Percentiles rank a stretch among this genome's conserved stretches.
phyloP scores from a whole-genome alignment of 441 rosid species.

The Aquilaria agallochum region DNA sequence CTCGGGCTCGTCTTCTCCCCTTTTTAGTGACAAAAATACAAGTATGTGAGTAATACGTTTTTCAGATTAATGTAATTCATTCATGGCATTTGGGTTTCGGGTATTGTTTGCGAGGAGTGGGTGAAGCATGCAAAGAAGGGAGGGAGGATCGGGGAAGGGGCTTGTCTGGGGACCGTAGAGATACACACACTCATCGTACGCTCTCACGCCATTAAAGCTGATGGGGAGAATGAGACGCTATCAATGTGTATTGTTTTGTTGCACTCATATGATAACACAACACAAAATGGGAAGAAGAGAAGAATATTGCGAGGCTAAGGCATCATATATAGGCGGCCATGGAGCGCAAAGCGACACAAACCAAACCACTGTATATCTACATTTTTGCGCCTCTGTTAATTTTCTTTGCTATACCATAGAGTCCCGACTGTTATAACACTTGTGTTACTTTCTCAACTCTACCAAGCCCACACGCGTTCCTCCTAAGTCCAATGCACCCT shows the following conservation, averaged over 20 bases:
- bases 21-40: constrained; percentile 5
- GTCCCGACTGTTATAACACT: too few species aligned
- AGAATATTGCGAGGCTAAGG: neutral
- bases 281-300: too few species aligned
- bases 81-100: constrained; percentile 14
- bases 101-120: constrained; percentile 18
- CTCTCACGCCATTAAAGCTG: constrained; percentile 29
- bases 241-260: neutral
- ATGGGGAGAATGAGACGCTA: constrained; percentile 15
- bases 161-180: constrained; percentile 17
- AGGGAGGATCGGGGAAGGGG: constrained; percentile 16
- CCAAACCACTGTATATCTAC: neutral
- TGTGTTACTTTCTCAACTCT: too few species aligned
- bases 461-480: too few species aligned
- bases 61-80: constrained; percentile 7
- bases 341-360: constrained; percentile 8
- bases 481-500: too few species aligned
- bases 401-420: too few species aligned
- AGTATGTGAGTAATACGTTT: neutral
- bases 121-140: constrained; percentile 29
- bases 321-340: neutral
- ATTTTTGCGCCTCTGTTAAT: too few species aligned
- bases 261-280: too few species aligned
- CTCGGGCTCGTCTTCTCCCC: too few species aligned
- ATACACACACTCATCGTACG: constrained; percentile 8